Evolutionary conservation across 768 basidiomycete genomes (phyloP).

Genomic region (Lactifluus pinguis): DNA sequence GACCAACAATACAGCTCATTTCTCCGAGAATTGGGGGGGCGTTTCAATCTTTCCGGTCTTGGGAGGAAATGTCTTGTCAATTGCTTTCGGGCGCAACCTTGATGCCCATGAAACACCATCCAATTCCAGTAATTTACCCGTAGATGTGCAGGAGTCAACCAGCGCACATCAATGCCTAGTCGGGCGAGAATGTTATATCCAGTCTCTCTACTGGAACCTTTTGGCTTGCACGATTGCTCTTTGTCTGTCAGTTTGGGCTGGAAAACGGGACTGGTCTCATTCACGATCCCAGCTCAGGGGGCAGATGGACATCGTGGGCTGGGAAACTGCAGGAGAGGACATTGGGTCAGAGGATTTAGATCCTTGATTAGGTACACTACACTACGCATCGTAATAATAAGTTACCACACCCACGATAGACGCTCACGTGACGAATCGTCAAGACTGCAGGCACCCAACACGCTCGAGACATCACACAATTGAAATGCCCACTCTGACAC

Average conservation of each 20-base stretch:
- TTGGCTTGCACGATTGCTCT: slow-evolving; percentile 21
- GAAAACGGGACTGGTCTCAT: slow-evolving; percentile 20
- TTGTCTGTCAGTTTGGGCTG: slow-evolving; percentile 20
- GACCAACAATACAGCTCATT: slow-evolving; percentile 39
- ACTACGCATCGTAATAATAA: too few species aligned
- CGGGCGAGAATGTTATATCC: slow-evolving; percentile 22
- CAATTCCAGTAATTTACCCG: background rate
- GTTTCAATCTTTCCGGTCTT: slow-evolving; percentile 64
- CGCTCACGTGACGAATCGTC: slow-evolving; percentile 5
- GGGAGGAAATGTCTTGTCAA: slow-evolving; percentile 76
- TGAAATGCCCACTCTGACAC: slow-evolving; percentile 9
- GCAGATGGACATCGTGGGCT: background rate
- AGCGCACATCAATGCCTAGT: slow-evolving; percentile 18
- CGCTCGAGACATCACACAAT: background rate
- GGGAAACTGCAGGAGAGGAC: slow-evolving; percentile 10
- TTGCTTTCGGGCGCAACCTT: slow-evolving; percentile 72
- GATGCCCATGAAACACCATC: slow-evolving; percentile 50
- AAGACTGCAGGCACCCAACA: background rate
- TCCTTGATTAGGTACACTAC: background rate
- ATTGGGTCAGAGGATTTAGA: slow-evolving; percentile 1
- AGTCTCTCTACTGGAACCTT: slow-evolving; percentile 20
- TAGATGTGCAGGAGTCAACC: background rate
- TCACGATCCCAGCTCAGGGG: background rate
- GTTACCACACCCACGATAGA: too few species aligned
- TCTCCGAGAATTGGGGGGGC: slow-evolving; percentile 84